Conservation (phyloP, 441 rosid genomes). For the Monsonia emarginata region DNA sequence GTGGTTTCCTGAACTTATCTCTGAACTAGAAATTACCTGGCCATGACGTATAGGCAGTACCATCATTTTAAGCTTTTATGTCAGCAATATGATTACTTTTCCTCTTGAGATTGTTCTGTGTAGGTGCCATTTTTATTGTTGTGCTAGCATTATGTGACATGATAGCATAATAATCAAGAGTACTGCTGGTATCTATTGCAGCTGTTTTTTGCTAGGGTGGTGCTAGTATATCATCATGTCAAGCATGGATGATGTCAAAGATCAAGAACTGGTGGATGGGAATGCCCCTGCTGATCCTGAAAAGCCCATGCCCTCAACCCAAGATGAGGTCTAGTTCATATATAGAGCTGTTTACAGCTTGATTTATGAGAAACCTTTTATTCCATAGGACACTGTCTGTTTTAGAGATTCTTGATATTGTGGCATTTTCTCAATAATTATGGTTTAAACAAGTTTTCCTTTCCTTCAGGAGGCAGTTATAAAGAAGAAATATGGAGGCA, state of each 20-base stretch:
- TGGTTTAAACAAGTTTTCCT: constrained; percentile 2
- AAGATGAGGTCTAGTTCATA: constrained; percentile 49
- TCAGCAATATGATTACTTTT: neutral
- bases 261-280: constrained; percentile 36
- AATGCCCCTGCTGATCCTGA: constrained; percentile 29
- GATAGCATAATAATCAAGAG: neutral
- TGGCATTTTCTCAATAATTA: constrained; percentile 2
- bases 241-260: constrained; percentile 50
- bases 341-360: neutral
- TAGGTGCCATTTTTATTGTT: neutral
- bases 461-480: constrained; percentile 50
- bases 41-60: too few relatives aligned
- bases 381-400: neutral
- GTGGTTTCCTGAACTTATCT: neutral
- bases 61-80: neutral
- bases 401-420: neutral
- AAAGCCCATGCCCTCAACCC: constrained; percentile 41
- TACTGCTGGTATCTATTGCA: neutral
- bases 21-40: neutral
- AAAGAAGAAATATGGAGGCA: constrained; percentile 90
- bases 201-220: neutral
- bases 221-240: constrained; percentile 27
- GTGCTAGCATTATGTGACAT: neutral
- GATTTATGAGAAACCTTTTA: constrained; percentile 2
- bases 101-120: neutral